Conservation (phyloP, 306 rosid genomes). For the Corylus americana region DNA sequence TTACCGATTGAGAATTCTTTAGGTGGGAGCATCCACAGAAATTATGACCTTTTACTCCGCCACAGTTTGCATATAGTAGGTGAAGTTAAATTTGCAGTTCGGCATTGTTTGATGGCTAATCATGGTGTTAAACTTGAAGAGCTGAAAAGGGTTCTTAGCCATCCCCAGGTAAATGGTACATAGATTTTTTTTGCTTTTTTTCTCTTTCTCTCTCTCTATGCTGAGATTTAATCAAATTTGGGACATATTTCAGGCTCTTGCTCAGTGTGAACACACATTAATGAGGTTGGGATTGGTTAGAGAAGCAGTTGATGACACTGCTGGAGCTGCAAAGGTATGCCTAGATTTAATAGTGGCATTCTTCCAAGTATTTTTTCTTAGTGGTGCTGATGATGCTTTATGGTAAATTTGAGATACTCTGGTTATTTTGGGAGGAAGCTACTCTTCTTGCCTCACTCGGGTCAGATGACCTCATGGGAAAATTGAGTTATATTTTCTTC, state of each 20-base stretch:
- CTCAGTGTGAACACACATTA: conserved; percentile 94
- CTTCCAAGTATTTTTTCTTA: not conserved
- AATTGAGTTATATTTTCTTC: not conserved
- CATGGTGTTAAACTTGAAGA: conserved; percentile 73
- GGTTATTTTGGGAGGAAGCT: not conserved
- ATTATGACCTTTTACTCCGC: conserved; percentile 89
- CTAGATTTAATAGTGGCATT: conserved; percentile 27
- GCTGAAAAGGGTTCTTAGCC: conserved; percentile 86
- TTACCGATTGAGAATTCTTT: conserved; percentile 93
- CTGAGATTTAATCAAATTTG: conserved; percentile 21
- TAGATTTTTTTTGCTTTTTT: conserved; percentile 14
- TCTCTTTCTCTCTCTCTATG: not conserved
- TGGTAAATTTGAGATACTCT: not conserved
- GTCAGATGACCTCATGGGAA: not conserved
- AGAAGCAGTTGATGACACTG: conserved; percentile 93
- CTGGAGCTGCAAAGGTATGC: conserved; percentile 93
- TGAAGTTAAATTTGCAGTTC: conserved; percentile 89
- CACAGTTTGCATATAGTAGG: conserved; percentile 94
- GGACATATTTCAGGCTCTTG: conserved; percentile 77
- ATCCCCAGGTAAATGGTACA: conserved; percentile 68
- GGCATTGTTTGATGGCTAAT: conserved; percentile 88
- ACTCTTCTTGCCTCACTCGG: conserved; percentile 3
- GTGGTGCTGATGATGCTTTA: not conserved
- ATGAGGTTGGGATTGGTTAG: conserved; percentile 74
- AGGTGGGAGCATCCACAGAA: conserved; percentile 98